Evolutionary conservation across 2,329 filamentous ascomycete genomes (phyloP), one percentile per base, ranked within the genome.

Genomic region (Ceratocystis destructans): DNA sequence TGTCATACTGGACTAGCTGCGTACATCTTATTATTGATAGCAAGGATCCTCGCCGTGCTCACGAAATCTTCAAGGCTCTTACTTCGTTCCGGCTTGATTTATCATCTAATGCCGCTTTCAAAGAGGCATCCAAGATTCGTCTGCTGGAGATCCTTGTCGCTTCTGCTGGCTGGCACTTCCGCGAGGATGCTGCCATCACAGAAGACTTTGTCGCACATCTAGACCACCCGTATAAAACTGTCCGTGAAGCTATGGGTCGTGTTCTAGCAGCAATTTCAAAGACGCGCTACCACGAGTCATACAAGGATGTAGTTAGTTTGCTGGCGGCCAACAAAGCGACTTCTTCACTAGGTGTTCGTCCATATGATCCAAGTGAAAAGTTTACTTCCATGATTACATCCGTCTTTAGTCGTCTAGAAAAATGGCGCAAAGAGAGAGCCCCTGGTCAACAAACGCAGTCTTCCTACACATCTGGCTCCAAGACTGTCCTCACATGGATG

Each of bases 151-250:
- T 96, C 70, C 83, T 89, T 69, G 88, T 99, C 68, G 86, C 86
- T 57, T 91, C 96, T 71, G 84, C 87, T 45, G 94, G 94, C 1
- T 99, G 95, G 94, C 94, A 99, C 75, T 99, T 96, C 80, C 90
- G 90, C 69, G 80, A 90, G 10, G 90, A 95, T 71, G 85, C 90
- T 76, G 91, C 92, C 0, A 93, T 99, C 63, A 78, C 96, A 5
- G 81, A 95, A 44, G 86, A 99, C 74, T 96, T 97, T 76, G 79
- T 99, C 68, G 80, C 83, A 28, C 94, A 99, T 74, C 85, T 99
- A 50, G 91, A 99, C 73, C 94, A 99, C 74, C 94, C 94, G 0
- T 99, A 99, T 79, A 99, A 99, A 78, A 89, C 91, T 37, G 94
- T 99, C 5, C 87, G 94, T 68, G 94, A 99, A 76, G 87, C 93